Base-by-base conservation (phyloP, 192 early-diverging fungal genomes). In the Lobosporangium transversale region DNA sequence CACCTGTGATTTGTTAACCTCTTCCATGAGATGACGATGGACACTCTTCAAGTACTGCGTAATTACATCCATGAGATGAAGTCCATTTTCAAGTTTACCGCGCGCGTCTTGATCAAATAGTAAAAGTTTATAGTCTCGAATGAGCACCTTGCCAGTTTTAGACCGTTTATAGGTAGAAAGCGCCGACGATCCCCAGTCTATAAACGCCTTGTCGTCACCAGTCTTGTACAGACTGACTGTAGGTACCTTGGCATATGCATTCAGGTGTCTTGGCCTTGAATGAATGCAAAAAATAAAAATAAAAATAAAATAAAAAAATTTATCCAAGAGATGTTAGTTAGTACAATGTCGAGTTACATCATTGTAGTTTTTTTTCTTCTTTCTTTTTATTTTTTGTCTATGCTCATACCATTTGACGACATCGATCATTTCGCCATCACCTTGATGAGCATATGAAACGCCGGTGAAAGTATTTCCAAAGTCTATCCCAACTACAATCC, bases 211-310 rank as follows among this genome's bases (percentile, higher is more conserved):
- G 52, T 62, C 56, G 9, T 76, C 73, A 36, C 49, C 58, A 8
- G 64, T 62, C 64, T 76, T 76, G 64, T 76, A 76, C 47, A 76
- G 62, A 12, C 73, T 76, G 36, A 76, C 65, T 0, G 73, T 76
- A 18, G 73, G 73, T 21, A 76, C 73, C 54, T 76, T 76, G 23
- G 73, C 73, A 62, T 76, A 67, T 2, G 73, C 55, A 57, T 67
- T 76, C 58, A 67, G 40, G 24, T 76, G 73, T 67, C 59, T 66
- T 9, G 73, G 71, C 71, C 71, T 76, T 17, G 23, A 33, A 44
- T 50, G 48, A 17, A 47, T 4, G 4, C 18, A 50, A 42, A 27
- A 51, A 51, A 62, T n/a, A 31, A 15, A 67, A 33, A 55, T 49
- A 50, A 4, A n/a, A 17, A 12, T 4, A 52, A 40, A 52, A 32